phyloP scores from a whole-genome alignment of 345 rosid genomes.

The Citrus maxima region DNA sequence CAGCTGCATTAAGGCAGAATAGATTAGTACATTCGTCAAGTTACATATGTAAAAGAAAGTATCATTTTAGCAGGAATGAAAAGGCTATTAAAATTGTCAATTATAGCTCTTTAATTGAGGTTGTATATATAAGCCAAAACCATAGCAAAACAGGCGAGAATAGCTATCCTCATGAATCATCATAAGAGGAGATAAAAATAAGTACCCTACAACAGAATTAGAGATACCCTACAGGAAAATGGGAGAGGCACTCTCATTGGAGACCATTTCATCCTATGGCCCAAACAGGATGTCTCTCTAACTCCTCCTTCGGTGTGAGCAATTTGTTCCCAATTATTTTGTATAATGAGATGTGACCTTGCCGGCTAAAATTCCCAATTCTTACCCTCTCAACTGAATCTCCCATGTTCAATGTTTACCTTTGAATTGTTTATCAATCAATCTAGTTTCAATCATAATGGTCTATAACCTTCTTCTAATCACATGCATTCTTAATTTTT shows the following conservation, averaged over 20 bases:
- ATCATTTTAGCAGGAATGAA: not conserved
- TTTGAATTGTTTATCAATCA: not conserved
- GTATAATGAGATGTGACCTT: not conserved
- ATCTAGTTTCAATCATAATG: not conserved
- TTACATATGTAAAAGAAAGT: not conserved
- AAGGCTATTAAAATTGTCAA: not conserved
- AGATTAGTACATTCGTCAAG: not conserved
- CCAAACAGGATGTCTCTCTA: not conserved
- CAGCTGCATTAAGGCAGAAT: slow-evolving; percentile 57
- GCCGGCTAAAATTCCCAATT: not conserved
- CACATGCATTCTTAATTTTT: not conserved
- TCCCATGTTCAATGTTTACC: not conserved
- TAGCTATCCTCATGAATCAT: not conserved
- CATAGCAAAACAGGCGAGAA: not conserved
- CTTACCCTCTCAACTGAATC: not conserved
- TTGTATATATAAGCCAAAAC: not conserved
- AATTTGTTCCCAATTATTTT: not conserved
- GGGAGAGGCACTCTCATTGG: not conserved
- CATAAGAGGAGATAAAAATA: not conserved
- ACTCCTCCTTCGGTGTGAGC: not conserved
- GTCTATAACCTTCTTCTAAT: not conserved
- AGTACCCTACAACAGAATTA: not conserved
- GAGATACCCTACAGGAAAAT: not conserved
- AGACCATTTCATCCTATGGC: not conserved
- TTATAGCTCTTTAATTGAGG: not conserved